phyloP scores from a whole-genome alignment of 2,329 filamentous ascomycete genomes.

The Curvularia verruculosa region DNA sequence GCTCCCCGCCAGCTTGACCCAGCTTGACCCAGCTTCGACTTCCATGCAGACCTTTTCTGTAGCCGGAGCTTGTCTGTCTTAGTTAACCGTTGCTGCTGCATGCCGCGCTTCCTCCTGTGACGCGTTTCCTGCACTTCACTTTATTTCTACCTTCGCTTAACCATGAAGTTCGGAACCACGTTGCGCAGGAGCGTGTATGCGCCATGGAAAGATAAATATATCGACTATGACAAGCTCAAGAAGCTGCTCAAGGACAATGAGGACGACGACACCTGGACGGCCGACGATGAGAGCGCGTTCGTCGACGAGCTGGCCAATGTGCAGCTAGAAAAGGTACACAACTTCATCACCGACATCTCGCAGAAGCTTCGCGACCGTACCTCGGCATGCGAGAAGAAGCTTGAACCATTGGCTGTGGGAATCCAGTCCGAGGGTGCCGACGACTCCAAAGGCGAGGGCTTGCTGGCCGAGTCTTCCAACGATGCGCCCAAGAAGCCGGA shows the following conservation, averaged over 20 bases:
- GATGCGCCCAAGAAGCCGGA: slow-evolving; percentile 34
- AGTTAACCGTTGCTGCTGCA: slow-evolving; percentile 7
- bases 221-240: slow-evolving; percentile 95
- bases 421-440: slow-evolving; percentile 29
- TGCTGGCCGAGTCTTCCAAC: slow-evolving; percentile 24
- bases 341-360: slow-evolving; percentile 84
- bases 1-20: slow-evolving; percentile 15
- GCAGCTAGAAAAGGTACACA: slow-evolving; percentile 92
- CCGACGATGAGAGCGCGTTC: slow-evolving; percentile 90
- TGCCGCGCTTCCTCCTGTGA: slow-evolving; percentile 17
- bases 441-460: slow-evolving; percentile 21
- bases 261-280: slow-evolving; percentile 77
- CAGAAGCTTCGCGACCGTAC: slow-evolving; percentile 82
- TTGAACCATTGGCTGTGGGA: slow-evolving; percentile 63
- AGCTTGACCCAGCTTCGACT: slow-evolving; percentile 1
- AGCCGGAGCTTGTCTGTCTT: slow-evolving; percentile 1
- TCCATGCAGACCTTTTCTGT: slow-evolving; percentile 20
- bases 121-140: slow-evolving; percentile 2
- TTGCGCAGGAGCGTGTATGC: slow-evolving; percentile 78
- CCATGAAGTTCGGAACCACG: slow-evolving; percentile 95
- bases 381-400: slow-evolving; percentile 68
- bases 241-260: slow-evolving; percentile 75
- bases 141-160: slow-evolving; percentile 6
- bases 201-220: slow-evolving; percentile 92
- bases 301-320: slow-evolving; percentile 94